phyloP scores from a whole-genome alignment of 2,329 filamentous ascomycete species.

The Thielaviopsis cerberus region DNA sequence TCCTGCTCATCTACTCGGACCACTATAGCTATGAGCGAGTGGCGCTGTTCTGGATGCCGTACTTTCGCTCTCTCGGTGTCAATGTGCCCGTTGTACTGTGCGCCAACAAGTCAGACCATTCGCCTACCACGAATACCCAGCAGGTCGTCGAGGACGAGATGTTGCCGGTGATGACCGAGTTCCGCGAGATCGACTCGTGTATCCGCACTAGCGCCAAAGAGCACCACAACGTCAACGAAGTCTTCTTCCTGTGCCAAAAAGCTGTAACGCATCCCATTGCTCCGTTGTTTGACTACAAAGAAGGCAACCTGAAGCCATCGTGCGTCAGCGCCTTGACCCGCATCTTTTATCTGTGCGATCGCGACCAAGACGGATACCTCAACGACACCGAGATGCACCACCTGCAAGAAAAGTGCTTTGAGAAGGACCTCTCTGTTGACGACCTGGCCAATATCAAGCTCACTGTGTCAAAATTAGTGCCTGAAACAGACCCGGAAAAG shows the following conservation, averaged over 20 bases:
- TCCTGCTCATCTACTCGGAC: slow-evolving; percentile 89
- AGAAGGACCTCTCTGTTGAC: slow-evolving; percentile 61
- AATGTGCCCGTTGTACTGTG: slow-evolving; percentile 95
- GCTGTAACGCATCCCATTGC: slow-evolving; percentile 94
- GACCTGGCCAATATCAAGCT: slow-evolving; percentile 84
- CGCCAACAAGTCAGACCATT: slow-evolving; percentile 90
- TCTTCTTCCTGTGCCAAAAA: slow-evolving; percentile 96
- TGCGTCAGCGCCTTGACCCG: slow-evolving; percentile 71
- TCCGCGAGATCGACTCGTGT: slow-evolving; percentile 96
- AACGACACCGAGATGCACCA: slow-evolving; percentile 79
- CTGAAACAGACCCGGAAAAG: slow-evolving; percentile 40
- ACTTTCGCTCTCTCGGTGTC: slow-evolving; percentile 92
- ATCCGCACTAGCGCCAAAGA: slow-evolving; percentile 85
- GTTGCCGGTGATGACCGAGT: slow-evolving; percentile 94
- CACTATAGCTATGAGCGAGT: slow-evolving; percentile 98
- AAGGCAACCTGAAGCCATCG: slow-evolving; percentile 68
- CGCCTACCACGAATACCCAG: slow-evolving; percentile 52
- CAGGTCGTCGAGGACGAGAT: slow-evolving; percentile 93
- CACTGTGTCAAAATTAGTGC: slow-evolving; percentile 53
- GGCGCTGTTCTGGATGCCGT: slow-evolving; percentile 94
- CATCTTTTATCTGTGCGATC: slow-evolving; percentile 91
- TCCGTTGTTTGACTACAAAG: slow-evolving; percentile 90
- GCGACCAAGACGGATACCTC: slow-evolving; percentile 83
- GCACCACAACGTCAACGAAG: slow-evolving; percentile 84
- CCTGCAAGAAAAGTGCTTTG: slow-evolving; percentile 84